phyloP scores from a whole-genome alignment of 208 protist genomes.

The Leishmania guyanensis region DNA sequence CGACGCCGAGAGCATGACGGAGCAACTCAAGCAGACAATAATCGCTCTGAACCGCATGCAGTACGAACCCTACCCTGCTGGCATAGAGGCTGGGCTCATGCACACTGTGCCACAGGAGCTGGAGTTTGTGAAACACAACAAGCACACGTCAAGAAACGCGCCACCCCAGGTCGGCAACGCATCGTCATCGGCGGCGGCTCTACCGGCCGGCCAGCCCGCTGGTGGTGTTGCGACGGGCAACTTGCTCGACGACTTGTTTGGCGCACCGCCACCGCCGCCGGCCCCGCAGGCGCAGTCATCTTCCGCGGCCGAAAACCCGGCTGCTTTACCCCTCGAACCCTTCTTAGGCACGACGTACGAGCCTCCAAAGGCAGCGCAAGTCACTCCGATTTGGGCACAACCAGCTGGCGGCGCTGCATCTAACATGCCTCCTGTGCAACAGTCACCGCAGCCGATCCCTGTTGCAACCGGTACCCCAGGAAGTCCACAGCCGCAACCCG shows the following conservation, averaged over 20 bases:
- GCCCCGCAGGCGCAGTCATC: slow-evolving; percentile 8
- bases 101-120: slow-evolving; percentile 79
- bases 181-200: slow-evolving; percentile 2
- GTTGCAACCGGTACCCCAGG: slow-evolving; percentile 3
- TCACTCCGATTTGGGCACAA: slow-evolving; percentile 49
- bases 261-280: slow-evolving; percentile 16
- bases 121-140: slow-evolving; percentile 77
- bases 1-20: slow-evolving; percentile 66
- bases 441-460: slow-evolving; percentile 2
- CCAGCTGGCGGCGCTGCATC: background rate
- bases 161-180: slow-evolving; percentile 31
- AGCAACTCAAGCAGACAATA: slow-evolving; percentile 69
- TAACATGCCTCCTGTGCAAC: slow-evolving; percentile 13
- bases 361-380: slow-evolving; percentile 36
- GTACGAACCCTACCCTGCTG: slow-evolving; percentile 83
- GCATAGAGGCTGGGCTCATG: slow-evolving; percentile 68
- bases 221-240: slow-evolving; percentile 28
- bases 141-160: slow-evolving; percentile 49
- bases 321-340: slow-evolving; percentile 14
- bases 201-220: background rate
- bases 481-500: slow-evolving; percentile 4
- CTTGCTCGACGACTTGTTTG: slow-evolving; percentile 86
- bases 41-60: slow-evolving; percentile 83
- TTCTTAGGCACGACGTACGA: slow-evolving; percentile 27
- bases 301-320: slow-evolving; percentile 3